A percentile compares a stretch with the other conserved stretches of the same genome.
phyloP scores from a whole-genome alignment of 768 basidiomycete genomes.

The Boletellus ananiceps region DNA sequence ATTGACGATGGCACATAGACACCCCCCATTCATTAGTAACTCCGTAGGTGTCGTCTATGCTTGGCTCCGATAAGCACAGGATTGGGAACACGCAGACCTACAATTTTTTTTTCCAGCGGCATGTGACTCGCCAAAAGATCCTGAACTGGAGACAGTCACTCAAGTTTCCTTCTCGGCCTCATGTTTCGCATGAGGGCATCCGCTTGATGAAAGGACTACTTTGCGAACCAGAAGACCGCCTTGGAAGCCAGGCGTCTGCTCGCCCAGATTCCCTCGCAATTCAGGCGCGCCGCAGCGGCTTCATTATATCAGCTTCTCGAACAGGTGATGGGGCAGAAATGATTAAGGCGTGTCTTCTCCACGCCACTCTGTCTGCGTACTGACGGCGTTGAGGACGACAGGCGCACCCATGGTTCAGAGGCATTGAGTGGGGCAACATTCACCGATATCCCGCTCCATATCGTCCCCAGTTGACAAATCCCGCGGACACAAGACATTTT shows the following conservation, averaged over 20 bases:
- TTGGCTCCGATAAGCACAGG: conserved; percentile 19
- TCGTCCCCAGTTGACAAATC: conserved; percentile 73
- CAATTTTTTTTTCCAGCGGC: conserved; percentile 50
- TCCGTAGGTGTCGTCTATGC: conserved; percentile 51
- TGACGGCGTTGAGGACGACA: conserved; percentile 30
- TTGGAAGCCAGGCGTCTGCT: conserved; percentile 69
- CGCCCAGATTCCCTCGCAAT: conserved; percentile 76
- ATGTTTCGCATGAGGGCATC: conserved; percentile 81
- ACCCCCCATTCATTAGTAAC: conserved; percentile 93
- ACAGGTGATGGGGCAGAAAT: conserved; percentile 81
- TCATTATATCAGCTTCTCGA: conserved; percentile 48
- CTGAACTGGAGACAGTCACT: conserved; percentile 90
- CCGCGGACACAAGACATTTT: conserved; percentile 92
- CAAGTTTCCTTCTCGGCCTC: conserved; percentile 80
- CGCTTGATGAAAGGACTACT: conserved; percentile 85
- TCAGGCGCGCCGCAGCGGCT: conserved; percentile 70
- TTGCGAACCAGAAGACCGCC: conserved; percentile 92
- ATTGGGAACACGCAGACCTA: conserved; percentile 14
- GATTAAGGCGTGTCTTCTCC: conserved; percentile 63
- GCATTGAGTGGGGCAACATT: conserved; percentile 86
- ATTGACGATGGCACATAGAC: conserved; percentile 43
- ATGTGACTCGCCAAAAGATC: conserved; percentile 95
- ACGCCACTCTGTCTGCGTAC: conserved; percentile 12
- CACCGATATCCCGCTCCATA: conserved; percentile 84
- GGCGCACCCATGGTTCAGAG: conserved; percentile 88